These are phyloP conservation scores for Kazachstania sp. DNA, from an alignment of 1,139 yeast species.

Conservation along the genomic window DNA sequence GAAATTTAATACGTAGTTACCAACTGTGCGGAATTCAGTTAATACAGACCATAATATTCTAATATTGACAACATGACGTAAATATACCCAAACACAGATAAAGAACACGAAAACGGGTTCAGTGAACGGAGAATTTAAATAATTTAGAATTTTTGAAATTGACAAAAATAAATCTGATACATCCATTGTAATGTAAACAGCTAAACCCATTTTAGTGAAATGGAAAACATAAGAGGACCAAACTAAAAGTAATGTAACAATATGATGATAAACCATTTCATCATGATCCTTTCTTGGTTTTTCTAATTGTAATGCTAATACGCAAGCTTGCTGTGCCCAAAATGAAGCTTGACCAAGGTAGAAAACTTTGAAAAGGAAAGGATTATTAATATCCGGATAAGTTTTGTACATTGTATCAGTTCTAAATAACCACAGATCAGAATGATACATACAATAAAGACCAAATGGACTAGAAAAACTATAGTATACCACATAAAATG, in stretches of 20 bases:
- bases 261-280: constrained; percentile 87
- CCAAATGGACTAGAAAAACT: constrained; percentile 88
- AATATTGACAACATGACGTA: constrained; percentile 79
- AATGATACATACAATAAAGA: constrained; percentile 71
- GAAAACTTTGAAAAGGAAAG: constrained; percentile 65
- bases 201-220: constrained; percentile 91
- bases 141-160: constrained; percentile 72
- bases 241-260: constrained; percentile 81
- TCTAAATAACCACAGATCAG: constrained; percentile 83
- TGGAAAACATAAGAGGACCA: constrained; percentile 87
- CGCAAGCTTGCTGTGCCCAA: constrained; percentile 93
- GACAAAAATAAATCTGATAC: constrained; percentile 85
- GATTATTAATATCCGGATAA: constrained; percentile 79
- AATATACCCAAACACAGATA: constrained; percentile 68
- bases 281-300: constrained; percentile 90
- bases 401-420: constrained; percentile 70
- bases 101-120: constrained; percentile 62
- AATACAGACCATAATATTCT: constrained; percentile 78
- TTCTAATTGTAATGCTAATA: constrained; percentile 74
- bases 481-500: constrained; percentile 75
- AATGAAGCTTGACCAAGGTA: constrained; percentile 91
- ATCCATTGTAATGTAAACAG: constrained; percentile 92
- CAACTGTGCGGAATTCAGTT: constrained; percentile 80
- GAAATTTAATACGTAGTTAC: constrained; percentile 74
- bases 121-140: constrained; percentile 58